These are phyloP conservation scores for Candida stauntonica DNA, from an alignment of 805 yeast species.

Conservation along the genomic window DNA sequence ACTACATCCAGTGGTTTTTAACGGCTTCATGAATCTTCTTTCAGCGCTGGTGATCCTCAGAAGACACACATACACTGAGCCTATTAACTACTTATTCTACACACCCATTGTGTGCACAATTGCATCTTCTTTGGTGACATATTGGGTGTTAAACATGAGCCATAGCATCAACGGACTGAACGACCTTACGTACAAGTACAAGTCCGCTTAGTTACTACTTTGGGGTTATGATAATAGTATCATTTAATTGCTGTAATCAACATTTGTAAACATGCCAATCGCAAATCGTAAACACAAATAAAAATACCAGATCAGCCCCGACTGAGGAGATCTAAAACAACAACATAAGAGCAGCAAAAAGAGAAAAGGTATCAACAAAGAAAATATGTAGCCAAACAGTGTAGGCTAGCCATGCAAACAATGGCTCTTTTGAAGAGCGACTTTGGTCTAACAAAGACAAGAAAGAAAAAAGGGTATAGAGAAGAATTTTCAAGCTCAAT, in stretches of 20 bases:
- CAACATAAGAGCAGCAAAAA: background rate
- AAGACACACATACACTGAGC: slow-evolving; percentile 1
- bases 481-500: background rate
- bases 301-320: no score
- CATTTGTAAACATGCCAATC: no score
- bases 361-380: slow-evolving; percentile 2
- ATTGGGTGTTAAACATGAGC: slow-evolving; percentile 12
- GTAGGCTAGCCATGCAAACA: background rate
- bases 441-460: no score
- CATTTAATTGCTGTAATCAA: no score
- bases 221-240: no score
- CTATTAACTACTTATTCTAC: slow-evolving; percentile 7
- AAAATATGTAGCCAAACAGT: background rate
- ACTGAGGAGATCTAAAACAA: no score
- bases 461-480: background rate
- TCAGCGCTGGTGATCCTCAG: slow-evolving; percentile 5
- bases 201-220: slow-evolving; percentile 13
- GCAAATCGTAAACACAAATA: no score
- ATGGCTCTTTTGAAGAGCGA: no score
- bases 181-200: slow-evolving; percentile 16
- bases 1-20: slow-evolving; percentile 1
- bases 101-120: slow-evolving; percentile 11
- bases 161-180: slow-evolving; percentile 7
- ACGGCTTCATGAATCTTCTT: slow-evolving; percentile 4
- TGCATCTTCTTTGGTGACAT: slow-evolving; percentile 5